Evolutionary conservation across 352 stramenopile genomes (phyloP), one percentile per base, ranked within the genome.

Genomic region (Phytopythium ostracodes): DNA sequence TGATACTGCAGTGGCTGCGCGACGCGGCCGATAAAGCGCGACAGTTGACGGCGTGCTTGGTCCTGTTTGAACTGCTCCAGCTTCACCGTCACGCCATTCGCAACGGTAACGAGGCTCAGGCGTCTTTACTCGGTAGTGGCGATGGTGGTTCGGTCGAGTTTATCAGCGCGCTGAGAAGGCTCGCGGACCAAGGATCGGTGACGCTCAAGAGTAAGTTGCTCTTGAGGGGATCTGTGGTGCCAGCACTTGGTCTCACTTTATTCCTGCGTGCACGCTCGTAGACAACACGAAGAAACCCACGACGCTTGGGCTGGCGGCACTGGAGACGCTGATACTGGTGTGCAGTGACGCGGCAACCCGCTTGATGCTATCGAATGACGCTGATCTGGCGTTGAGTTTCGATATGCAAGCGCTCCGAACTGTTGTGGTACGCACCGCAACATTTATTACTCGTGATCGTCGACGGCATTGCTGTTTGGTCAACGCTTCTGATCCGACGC

Each of bases 51-150:
- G 71, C 70, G 24, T 80, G 74, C 59, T 73, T 91, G 20, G 72
- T 78, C 22, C 43, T 88, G 20, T 88, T 89, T 56, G 83, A 91
- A 60, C 54, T 92, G 10, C 46, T 87, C 8, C 79, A 87, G 55
- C 64, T 62, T n/a, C 62, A 66, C 49, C 72, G 64, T 5, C 63
- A 22, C 11, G 66, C 56, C 18, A 38, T 75, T 17, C 20, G 36
- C 4, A 22, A 10, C 9, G 35, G 22, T 9, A 38, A 5, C 10
- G 38, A 14, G 20, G 3, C 22, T 0, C 14, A 8, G 20, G 12
- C 36, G 24, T 14, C 22, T 25, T 7, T 50, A 4, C 7, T 60
- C 4, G 35, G 27, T 18, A 31, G 36, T 40, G 35, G 52, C 9
- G 8, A 20, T 47, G 31, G 17, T 5, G 11, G 27, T 22, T 4